Evolutionary conservation across 1,284 basidiomycete species (phyloP).

Genomic region (Cutaneotrichosporon arboriforme): DNA sequence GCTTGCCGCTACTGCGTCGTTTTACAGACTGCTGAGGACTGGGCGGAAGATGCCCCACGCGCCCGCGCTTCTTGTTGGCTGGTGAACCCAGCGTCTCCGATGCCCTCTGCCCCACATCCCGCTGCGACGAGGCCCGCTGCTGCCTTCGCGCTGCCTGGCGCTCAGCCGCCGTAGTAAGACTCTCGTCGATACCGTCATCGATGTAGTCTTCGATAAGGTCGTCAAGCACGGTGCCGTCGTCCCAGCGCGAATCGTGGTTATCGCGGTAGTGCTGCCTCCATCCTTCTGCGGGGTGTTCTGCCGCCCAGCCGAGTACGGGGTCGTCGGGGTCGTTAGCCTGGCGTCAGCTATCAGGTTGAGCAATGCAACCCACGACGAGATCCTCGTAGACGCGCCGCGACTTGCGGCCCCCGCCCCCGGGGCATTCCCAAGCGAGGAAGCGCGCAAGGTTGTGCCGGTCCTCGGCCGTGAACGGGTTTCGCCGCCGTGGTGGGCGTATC

Average conservation of each 20-base stretch:
- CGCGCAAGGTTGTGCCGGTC: constrained; percentile 22
- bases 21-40: no score
- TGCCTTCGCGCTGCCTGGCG: background rate
- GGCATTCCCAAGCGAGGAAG: constrained; percentile 11
- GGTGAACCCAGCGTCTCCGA: no score
- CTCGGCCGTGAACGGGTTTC: constrained; percentile 8
- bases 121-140: no score
- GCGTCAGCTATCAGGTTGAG: no score
- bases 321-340: background rate
- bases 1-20: no score
- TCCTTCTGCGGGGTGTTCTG: background rate
- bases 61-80: no score
- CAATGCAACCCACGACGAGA: background rate
- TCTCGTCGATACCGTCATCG: background rate
- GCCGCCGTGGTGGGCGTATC: background rate
- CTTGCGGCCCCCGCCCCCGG: constrained; percentile 4
- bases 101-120: no score
- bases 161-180: background rate
- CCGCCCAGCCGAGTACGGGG: background rate
- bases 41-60: no score
- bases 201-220: constrained; percentile 1
- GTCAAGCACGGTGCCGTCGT: background rate
- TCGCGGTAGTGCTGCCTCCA: constrained; percentile 5
- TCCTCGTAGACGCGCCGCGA: background rate
- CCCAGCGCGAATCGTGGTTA: background rate